A percentile compares a stretch with the other conserved stretches of the same genome.
phyloP scores from a whole-genome alignment of 495 filamentous ascomycete species.

The Penicillium macrosclerotiorum region DNA sequence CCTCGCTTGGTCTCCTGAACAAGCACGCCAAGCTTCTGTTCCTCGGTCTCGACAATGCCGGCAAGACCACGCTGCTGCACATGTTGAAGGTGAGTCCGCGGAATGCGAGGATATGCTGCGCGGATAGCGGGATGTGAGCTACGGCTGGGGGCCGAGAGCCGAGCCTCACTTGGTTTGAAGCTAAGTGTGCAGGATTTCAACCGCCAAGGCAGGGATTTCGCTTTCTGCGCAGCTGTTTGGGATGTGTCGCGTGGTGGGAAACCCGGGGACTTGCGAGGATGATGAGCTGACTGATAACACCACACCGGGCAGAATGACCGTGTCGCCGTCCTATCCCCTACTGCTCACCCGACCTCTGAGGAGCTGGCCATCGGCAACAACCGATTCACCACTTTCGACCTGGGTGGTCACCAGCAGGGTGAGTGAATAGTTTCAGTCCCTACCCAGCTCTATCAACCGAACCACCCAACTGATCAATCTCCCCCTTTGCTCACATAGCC shows the following conservation, averaged over 20 bases:
- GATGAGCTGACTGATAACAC: constrained; percentile 12
- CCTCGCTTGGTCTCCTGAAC: constrained; percentile 87
- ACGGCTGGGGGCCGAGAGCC: background rate
- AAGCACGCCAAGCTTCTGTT: constrained; percentile 96
- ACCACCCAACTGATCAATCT: background rate
- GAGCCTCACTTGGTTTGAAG: background rate
- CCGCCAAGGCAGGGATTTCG: too few relatives aligned
- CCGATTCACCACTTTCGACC: constrained; percentile 95
- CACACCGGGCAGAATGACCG: constrained; percentile 73
- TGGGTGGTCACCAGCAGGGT: constrained; percentile 97
- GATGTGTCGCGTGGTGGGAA: background rate
- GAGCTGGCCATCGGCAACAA: constrained; percentile 96
- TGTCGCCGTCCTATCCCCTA: constrained; percentile 89
- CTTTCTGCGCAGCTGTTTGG: too few relatives aligned
- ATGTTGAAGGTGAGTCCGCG: constrained; percentile 77
- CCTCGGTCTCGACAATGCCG: constrained; percentile 94
- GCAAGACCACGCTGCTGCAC: constrained; percentile 90
- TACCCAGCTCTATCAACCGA: too few relatives aligned
- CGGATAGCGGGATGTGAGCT: constrained; percentile 1
- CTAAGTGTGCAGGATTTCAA: too few relatives aligned
- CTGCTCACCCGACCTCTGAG: constrained; percentile 88
- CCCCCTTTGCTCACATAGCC: constrained; percentile 47
- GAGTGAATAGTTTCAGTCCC: too few relatives aligned
- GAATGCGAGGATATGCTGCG: background rate
- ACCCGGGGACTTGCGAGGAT: too few relatives aligned